Evolutionary conservation across 768 basidiomycete species (phyloP).

Genomic region (Rhizopogon rudus): DNA sequence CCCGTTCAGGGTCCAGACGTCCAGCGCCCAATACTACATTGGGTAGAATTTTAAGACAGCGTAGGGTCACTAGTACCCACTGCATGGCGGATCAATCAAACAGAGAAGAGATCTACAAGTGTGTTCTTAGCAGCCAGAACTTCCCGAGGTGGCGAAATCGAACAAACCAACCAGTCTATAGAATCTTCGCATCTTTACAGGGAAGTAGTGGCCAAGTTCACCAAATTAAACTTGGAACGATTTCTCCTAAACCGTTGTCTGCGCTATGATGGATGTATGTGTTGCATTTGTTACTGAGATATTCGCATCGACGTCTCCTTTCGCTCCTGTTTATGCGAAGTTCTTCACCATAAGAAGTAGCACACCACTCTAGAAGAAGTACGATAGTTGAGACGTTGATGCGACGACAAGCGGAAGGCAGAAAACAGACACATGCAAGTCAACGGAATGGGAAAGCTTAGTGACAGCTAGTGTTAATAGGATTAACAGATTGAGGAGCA

Average conservation of each 20-base stretch:
- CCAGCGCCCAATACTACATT: conserved; percentile 46
- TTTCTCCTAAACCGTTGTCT: no score
- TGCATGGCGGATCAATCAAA: conserved; percentile 34
- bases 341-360: conserved; percentile 49
- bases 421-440: conserved; percentile 53
- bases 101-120: conserved; percentile 56
- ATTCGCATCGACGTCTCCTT: conserved; percentile 39
- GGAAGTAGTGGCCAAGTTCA: no score
- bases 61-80: conserved; percentile 35
- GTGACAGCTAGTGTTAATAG: conserved; percentile 38
- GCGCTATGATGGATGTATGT: no score
- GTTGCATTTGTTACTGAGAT: no score
- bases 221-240: no score
- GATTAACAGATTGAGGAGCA: conserved; percentile 16
- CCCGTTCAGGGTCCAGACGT: no score
- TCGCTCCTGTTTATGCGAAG: conserved; percentile 29
- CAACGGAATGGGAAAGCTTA: conserved; percentile 8
- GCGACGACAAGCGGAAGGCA: conserved; percentile 14
- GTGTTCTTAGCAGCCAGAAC: conserved; percentile 38
- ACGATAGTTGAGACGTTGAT: conserved; percentile 32
- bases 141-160: neutral
- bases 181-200: conserved; percentile 14
- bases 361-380: conserved; percentile 58
- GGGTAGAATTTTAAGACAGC: conserved; percentile 50
- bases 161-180: conserved; percentile 23